Base-by-base conservation (phyloP, 2,329 filamentous ascomycete species). In the Coniochaeta pulveracea region DNA sequence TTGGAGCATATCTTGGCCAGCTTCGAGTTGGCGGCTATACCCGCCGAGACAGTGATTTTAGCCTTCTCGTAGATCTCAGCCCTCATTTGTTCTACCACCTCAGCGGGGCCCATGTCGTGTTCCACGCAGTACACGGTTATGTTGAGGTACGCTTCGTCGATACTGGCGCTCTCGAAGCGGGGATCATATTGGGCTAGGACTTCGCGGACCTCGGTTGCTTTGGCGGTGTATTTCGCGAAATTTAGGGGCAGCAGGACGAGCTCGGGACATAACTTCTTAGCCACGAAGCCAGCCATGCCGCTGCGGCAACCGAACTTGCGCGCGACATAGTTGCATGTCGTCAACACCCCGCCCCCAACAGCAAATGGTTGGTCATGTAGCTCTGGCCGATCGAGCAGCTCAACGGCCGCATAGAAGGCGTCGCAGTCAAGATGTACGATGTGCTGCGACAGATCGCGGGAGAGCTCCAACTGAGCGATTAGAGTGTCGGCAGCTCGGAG, bases 1-100 rank as follows among this genome's bases (percentile, higher is more conserved):
- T 98, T 95, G 12, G 85, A 93, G 46, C 82, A 85, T 19, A 98
- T 94, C 57, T 98, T 98, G 19, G 91, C 89, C 10, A 98, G 66
- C 50, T 86, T 89, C 1, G 88, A 80, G 53, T 98, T 98, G 2
- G 85, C 82, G 1, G 86, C 89, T 39, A 98, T 94, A 1, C 91
- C 91, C 1, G 89, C 91, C 11, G 88, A 95, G 4, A 98, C 80
- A 0, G 88, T 95, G 36, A 98, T 79, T 24, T 80, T 76, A 0
- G 85, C 81, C 47, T 72, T 76, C 39, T 84, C 71, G 23, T 80
- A 66, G 1, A 98, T 74, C 47, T 93, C 76, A 9, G 66, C 65
- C 8, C 91, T 76, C 61, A 96, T 75, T 45, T 88, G 76, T 27
- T 75, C 66, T 10, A 95, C 82, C 0, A 68, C 83, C 19, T 85